Base-by-base conservation (phyloP, 2,329 filamentous ascomycete species). In the Chlorencoelia australis region DNA sequence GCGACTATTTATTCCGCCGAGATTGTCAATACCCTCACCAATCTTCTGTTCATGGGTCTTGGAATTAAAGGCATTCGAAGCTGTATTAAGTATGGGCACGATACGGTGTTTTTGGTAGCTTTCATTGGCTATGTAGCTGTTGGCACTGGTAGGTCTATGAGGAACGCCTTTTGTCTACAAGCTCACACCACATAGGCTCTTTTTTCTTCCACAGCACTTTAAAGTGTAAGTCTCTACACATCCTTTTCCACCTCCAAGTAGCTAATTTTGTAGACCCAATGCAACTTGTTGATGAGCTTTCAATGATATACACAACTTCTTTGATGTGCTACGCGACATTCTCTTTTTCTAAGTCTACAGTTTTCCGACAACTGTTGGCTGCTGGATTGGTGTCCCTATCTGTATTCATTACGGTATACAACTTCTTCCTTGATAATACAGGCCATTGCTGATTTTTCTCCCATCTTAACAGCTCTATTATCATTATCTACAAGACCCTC, bases 11-110 rank as follows among this genome's bases (percentile, higher is more conserved):
- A 87, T 54, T 71, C 76, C 30, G 83, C 83, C 22, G 83, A 88
- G 55, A 75, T 88, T 30, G 73, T 86, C 54, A 89, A 81, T 55
- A 83, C 84, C 3, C 52, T 88, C 20, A 94, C 86, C 21, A 94
- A 94, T 57, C 57, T 82, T 3, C 64, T 91, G 16, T 94, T 94
- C 59, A 67, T 94, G 49, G 82, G 71, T 58, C 71, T 94, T 14
- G 85, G 85, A 6, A 61, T 75, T 47, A 81, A 79, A 54, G 88
- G 88, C 16, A 74, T 91, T 43, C 63, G 67, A 37, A 86, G 78
- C 57, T 93, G 85, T 57, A 54, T 80, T 25, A 69, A 68, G 45
- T 69, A 93, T 59, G 68, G 69, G 11, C 85, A 94, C 59, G 82
- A 86, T 37, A 63, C 60, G 10, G 79, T 94, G 41, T 94, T 93